Percentiles rank a stretch among this genome's conserved stretches.
phyloP scores from a whole-genome alignment of 495 filamentous ascomycete genomes.

The Aspergillus heteromorphus region DNA sequence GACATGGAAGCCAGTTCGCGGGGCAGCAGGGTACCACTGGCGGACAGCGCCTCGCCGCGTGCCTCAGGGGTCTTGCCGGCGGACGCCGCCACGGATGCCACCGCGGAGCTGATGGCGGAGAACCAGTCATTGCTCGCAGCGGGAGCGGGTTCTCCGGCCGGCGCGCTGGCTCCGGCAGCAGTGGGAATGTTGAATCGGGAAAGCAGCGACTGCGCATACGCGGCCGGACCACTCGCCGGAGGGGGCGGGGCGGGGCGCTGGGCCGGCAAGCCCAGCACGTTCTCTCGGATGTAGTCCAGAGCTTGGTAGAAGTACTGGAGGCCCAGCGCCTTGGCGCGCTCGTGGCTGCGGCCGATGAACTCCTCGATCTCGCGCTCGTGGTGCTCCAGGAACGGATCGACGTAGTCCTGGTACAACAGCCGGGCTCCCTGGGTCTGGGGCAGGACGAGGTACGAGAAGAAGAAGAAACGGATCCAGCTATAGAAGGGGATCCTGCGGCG shows the following conservation, averaged over 20 bases:
- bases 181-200: conserved; percentile 79
- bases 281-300: conserved; percentile 69
- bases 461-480: conserved; percentile 78
- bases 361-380: conserved; percentile 89
- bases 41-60: conserved; percentile 48
- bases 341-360: conserved; percentile 77
- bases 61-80: conserved; percentile 40
- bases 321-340: conserved; percentile 71
- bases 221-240: conserved; percentile 35
- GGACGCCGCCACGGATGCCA: conserved; percentile 45
- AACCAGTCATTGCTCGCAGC: conserved; percentile 59
- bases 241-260: conserved; percentile 47
- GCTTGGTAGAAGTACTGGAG: conserved; percentile 74
- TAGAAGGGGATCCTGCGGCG: conserved; percentile 80
- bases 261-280: conserved; percentile 64
- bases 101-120: conserved; percentile 57
- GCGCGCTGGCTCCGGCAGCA: conserved; percentile 26
- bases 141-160: conserved; percentile 34
- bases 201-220: conserved; percentile 75
- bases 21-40: conserved; percentile 62
- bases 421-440: conserved; percentile 91
- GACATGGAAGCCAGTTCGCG: conserved; percentile 51
- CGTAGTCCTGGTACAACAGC: conserved; percentile 73
- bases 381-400: conserved; percentile 81
- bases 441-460: conserved; percentile 94